Evolutionary conservation across 768 basidiomycete species (phyloP).

Genomic region (Leucocoprinus leucothites): DNA sequence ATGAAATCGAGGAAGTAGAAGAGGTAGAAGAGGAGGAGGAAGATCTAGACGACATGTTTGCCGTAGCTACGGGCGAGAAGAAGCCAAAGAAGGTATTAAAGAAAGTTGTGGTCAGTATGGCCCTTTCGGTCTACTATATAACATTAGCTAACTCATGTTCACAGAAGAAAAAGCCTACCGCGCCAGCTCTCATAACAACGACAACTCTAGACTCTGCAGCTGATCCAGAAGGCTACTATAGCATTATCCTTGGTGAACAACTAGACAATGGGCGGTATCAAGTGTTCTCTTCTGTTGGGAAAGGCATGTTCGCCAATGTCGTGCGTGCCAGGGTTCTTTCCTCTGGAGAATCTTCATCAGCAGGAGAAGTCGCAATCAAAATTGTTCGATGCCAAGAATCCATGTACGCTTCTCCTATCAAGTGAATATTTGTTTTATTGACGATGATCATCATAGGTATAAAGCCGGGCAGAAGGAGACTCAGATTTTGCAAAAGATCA

Average conservation of each 20-base stretch:
- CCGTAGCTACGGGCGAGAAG: slow-evolving; percentile 50
- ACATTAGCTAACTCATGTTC: background rate
- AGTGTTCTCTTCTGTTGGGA: slow-evolving; percentile 92
- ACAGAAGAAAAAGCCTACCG: slow-evolving; percentile 40
- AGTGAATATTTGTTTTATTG: background rate
- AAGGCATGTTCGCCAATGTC: slow-evolving; percentile 99
- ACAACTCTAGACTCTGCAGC: slow-evolving; percentile 83
- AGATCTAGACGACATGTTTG: slow-evolving; percentile 96
- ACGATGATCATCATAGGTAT: slow-evolving; percentile 54
- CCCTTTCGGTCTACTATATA: background rate
- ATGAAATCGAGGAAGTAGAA: slow-evolving; percentile 51
- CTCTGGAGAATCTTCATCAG: slow-evolving; percentile 48
- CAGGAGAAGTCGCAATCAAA: slow-evolving; percentile 92
- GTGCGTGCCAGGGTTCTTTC: slow-evolving; percentile 83
- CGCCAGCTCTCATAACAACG: slow-evolving; percentile 66
- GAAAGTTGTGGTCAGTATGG: slow-evolving; percentile 43
- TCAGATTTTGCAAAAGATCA: slow-evolving; percentile 83
- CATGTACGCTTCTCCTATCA: slow-evolving; percentile 63
- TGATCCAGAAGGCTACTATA: slow-evolving; percentile 95
- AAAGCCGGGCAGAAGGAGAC: slow-evolving; percentile 93
- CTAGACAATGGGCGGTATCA: slow-evolving; percentile 91
- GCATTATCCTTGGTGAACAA: slow-evolving; percentile 90
- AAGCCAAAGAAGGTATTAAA: slow-evolving; percentile 54
- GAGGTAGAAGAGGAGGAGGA: slow-evolving; percentile 75
- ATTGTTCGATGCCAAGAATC: slow-evolving; percentile 94